These are phyloP conservation scores for Taxawa tesnikishii DNA, from an alignment of 2,329 filamentous ascomycete genomes.

Conservation along the genomic window DNA sequence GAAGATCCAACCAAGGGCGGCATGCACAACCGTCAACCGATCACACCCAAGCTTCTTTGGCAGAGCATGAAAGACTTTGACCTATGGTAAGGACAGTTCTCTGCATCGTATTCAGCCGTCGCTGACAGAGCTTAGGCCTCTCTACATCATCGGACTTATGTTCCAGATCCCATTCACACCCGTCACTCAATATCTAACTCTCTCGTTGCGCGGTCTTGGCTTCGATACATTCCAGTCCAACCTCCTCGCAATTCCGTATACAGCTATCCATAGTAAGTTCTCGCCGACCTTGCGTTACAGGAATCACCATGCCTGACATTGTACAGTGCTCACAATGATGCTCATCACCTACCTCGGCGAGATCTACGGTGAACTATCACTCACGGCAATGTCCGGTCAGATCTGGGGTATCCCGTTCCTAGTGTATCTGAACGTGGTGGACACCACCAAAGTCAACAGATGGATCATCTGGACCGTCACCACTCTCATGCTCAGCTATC, in stretches of 20 bases:
- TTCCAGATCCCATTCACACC: conserved; percentile 44
- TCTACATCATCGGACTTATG: conserved; percentile 40
- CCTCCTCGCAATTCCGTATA: conserved; percentile 45
- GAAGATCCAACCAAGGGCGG: conserved; percentile 44
- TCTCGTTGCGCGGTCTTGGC: conserved; percentile 44
- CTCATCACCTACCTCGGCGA: conserved; percentile 34
- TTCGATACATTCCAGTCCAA: conserved; percentile 52
- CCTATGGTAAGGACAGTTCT: conserved; percentile 39
- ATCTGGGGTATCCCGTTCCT: conserved; percentile 35
- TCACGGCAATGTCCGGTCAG: conserved; percentile 37
- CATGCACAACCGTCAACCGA: conserved; percentile 49
- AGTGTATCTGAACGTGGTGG: conserved; percentile 11
- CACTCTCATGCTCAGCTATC: conserved; percentile 24
- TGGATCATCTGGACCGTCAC: conserved; percentile 26
- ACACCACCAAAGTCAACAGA: conserved; percentile 17
- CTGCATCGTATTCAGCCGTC: conserved; percentile 45
- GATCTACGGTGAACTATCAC: conserved; percentile 31
- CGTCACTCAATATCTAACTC: conserved; percentile 42
- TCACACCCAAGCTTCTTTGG: conserved; percentile 39
- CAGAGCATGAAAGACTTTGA: conserved; percentile 45
- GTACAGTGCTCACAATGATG: conserved; percentile 28
- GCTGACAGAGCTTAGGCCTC: conserved; percentile 13
- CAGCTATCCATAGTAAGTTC: no score
- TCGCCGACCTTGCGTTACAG: conserved; percentile 23
- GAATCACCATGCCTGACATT: neutral